Percentiles rank a stretch among this genome's conserved stretches.
Conservation (phyloP, 2,329 filamentous ascomycete genomes). For the Drechslera avenae region DNA sequence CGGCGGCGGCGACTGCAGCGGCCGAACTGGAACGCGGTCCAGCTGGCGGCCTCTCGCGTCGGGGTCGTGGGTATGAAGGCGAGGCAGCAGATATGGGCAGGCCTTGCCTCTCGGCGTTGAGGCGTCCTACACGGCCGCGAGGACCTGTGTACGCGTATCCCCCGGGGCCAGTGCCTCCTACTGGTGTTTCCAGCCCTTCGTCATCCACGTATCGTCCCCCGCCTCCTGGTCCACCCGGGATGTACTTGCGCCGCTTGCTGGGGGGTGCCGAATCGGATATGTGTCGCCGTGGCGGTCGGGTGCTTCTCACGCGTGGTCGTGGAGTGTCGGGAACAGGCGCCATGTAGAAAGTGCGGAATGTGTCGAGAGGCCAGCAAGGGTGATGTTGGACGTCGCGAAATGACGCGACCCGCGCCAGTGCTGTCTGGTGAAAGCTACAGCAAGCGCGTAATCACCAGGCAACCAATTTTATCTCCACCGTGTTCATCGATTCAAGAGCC, state of each 20-base stretch:
- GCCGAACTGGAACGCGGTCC: slow-evolving; percentile 79
- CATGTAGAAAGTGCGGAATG: slow-evolving; percentile 41
- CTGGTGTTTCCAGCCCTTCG: slow-evolving; percentile 65
- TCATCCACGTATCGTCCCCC: slow-evolving; percentile 83
- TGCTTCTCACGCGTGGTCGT: slow-evolving; percentile 43
- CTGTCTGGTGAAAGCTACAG: slow-evolving; percentile 30
- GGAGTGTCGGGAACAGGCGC: slow-evolving; percentile 45
- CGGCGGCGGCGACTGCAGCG: slow-evolving; percentile 85
- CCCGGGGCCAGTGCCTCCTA: slow-evolving; percentile 55
- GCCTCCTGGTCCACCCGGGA: slow-evolving; percentile 84
- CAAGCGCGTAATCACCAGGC: slow-evolving; percentile 37
- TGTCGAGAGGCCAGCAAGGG: slow-evolving; percentile 31
- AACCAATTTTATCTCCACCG: slow-evolving; percentile 12
- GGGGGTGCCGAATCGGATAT: slow-evolving; percentile 51
- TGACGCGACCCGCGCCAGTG: slow-evolving; percentile 37
- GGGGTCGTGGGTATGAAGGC: slow-evolving; percentile 50
- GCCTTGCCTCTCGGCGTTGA: slow-evolving; percentile 52
- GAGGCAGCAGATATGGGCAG: slow-evolving; percentile 53
- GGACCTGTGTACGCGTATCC: slow-evolving; percentile 58
- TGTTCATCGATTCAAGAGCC: slow-evolving; percentile 31
- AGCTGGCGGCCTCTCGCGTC: slow-evolving; percentile 49
- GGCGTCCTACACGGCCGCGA: slow-evolving; percentile 60
- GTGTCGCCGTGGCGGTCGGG: slow-evolving; percentile 41
- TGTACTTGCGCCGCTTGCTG: slow-evolving; percentile 64
- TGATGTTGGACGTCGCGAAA: slow-evolving; percentile 24